Conservation (phyloP, 148 eudicot genomes). For the Rhododendron ferrugineum region DNA sequence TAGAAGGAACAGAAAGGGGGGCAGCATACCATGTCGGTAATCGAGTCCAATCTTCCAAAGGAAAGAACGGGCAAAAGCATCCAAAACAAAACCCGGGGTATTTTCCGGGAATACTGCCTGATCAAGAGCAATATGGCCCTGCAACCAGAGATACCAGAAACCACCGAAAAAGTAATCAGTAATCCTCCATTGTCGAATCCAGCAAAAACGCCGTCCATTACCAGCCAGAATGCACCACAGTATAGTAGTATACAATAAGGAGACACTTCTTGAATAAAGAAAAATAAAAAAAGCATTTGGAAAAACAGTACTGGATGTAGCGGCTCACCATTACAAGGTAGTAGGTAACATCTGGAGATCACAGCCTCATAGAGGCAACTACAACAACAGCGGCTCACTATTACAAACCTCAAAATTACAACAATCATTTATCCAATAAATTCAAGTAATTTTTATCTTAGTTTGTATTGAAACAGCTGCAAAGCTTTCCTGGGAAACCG, state of each 20-base stretch:
- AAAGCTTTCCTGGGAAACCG: not conserved
- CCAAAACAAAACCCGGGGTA: conserved; percentile 93
- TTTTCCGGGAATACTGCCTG: conserved; percentile 91
- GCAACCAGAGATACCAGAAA: conserved; percentile 20
- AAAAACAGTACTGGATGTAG: not conserved
- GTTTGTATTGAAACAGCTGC: not conserved
- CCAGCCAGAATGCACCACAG: not conserved
- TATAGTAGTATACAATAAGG: not conserved
- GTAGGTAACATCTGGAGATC: not conserved
- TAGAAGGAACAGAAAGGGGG: conserved; percentile 3
- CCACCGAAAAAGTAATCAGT: not conserved
- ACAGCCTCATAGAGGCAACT: not conserved
- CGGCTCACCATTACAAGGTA: not conserved
- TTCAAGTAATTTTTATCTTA: not conserved
- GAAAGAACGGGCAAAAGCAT: conserved; percentile 91
- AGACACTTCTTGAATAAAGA: not conserved
- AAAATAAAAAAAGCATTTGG: not conserved
- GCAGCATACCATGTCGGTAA: conserved; percentile 83
- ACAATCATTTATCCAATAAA: not conserved
- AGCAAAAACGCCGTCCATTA: not conserved
- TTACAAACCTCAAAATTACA: not conserved
- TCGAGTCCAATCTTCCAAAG: conserved; percentile 98
- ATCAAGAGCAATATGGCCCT: conserved; percentile 99
- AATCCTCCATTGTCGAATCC: not conserved
- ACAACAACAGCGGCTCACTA: no score